phyloP scores from a whole-genome alignment of 2,329 filamentous ascomycete genomes.

The Grosmannia clavigera region DNA sequence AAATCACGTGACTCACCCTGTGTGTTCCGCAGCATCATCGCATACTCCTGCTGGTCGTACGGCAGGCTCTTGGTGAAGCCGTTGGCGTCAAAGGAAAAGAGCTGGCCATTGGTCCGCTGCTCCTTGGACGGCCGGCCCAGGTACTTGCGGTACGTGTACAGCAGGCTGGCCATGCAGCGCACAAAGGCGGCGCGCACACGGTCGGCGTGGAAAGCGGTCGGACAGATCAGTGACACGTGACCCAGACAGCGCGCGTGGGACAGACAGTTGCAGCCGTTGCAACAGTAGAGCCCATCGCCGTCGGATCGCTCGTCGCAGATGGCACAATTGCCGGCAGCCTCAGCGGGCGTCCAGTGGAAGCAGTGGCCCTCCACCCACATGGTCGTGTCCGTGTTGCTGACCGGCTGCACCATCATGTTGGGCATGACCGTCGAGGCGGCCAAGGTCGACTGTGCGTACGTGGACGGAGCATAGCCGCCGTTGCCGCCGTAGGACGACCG shows the following conservation, averaged over 20 bases:
- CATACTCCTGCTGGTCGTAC: constrained; percentile 53
- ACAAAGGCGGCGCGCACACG: constrained; percentile 52
- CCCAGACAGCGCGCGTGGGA: constrained; percentile 50
- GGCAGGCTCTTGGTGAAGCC: constrained; percentile 53
- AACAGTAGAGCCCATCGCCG: constrained; percentile 63
- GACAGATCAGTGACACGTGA: constrained; percentile 51
- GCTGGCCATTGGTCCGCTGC: constrained; percentile 46
- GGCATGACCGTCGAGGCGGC: constrained; percentile 82
- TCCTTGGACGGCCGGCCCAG: constrained; percentile 46
- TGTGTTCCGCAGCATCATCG: constrained; percentile 51
- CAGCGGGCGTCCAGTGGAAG: constrained; percentile 51
- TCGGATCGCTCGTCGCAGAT: constrained; percentile 66
- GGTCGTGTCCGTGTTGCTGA: constrained; percentile 64
- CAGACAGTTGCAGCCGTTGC: constrained; percentile 48
- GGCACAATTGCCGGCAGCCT: constrained; percentile 50
- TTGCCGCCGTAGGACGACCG: constrained; percentile 45
- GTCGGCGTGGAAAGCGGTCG: constrained; percentile 48
- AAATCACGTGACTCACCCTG: constrained; percentile 33
- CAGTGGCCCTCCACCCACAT: constrained; percentile 82
- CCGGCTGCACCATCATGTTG: constrained; percentile 67
- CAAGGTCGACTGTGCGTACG: constrained; percentile 75
- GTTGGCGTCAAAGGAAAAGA: constrained; percentile 53
- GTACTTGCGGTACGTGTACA: constrained; percentile 55
- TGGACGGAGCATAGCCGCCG: constrained; percentile 63
- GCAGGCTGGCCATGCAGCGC: constrained; percentile 50